Evolutionary conservation across 1,284 basidiomycete genomes (phyloP).

Genomic region (Coniophora puteana): DNA sequence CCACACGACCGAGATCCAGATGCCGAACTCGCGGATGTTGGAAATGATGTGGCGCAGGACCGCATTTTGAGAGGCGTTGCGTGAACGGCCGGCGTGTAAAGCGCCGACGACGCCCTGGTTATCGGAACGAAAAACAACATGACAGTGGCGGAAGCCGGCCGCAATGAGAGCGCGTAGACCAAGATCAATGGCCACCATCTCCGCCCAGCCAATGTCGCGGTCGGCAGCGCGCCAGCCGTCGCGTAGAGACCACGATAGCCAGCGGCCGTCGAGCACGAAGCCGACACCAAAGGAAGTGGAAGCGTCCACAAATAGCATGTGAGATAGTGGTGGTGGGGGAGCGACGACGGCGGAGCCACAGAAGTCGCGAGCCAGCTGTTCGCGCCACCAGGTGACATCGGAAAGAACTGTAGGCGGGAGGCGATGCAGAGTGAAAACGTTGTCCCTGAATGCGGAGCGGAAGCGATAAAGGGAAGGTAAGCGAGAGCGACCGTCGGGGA

Average conservation of each 20-base stretch:
- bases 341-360: background rate
- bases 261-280: constrained; percentile 22
- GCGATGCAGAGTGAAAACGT: background rate
- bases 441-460: constrained; percentile 11
- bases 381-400: constrained; percentile 32
- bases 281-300: constrained; percentile 36
- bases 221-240: constrained; percentile 22
- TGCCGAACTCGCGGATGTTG: constrained; percentile 13
- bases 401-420: constrained; percentile 18
- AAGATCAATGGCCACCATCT: constrained; percentile 34
- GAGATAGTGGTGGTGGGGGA: no score
- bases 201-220: constrained; percentile 32
- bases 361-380: constrained; percentile 3
- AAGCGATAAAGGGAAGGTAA: constrained; percentile 17
- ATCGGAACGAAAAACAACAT: constrained; percentile 26
- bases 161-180: constrained; percentile 12
- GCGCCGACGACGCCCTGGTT: constrained; percentile 32
- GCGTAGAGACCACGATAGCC: constrained; percentile 22
- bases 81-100: constrained; percentile 7
- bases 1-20: constrained; percentile 21
- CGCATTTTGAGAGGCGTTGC: constrained; percentile 21
- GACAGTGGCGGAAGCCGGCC: constrained; percentile 1
- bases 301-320: no score
- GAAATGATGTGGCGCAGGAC: constrained; percentile 20
- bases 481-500: constrained; percentile 17